Evolutionary conservation across 371 early-diverging fungal genomes (phyloP).

Genomic region (Actinomortierella ambigua): DNA sequence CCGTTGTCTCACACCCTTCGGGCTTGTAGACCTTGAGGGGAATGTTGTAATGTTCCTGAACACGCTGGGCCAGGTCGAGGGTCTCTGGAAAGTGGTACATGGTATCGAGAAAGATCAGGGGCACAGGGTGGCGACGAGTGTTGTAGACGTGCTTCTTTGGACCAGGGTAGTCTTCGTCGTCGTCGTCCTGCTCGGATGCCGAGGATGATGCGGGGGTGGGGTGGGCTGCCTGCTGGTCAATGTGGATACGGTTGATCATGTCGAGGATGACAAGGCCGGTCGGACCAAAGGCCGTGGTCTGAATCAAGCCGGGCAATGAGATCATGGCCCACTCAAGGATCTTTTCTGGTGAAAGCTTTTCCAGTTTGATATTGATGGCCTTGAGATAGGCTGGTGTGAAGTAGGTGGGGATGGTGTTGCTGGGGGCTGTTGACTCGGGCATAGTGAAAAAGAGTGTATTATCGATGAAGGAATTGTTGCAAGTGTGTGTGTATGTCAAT

Average conservation of each 20-base stretch:
- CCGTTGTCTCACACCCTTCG: constrained; percentile 54
- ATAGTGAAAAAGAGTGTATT: too few species aligned
- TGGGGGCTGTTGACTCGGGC: constrained; percentile 35
- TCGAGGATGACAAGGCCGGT: constrained; percentile 84
- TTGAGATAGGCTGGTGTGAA: constrained; percentile 69
- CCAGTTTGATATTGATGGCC: constrained; percentile 66
- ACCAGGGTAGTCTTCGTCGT: constrained; percentile 16
- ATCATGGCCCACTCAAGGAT: constrained; percentile 90
- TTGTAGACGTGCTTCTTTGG: constrained; percentile 39
- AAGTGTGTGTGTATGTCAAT: too few species aligned
- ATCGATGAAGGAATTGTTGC: too few species aligned
- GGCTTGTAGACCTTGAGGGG: constrained; percentile 81
- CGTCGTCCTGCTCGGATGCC: constrained; percentile 37
- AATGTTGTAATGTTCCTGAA: constrained; percentile 70
- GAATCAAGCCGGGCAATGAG: constrained; percentile 80
- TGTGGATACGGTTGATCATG: constrained; percentile 63
- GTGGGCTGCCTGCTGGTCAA: constrained; percentile 50
- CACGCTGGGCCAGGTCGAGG: constrained; percentile 72
- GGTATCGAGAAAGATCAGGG: constrained; percentile 92
- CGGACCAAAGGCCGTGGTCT: constrained; percentile 93
- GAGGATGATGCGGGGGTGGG: constrained; percentile 47
- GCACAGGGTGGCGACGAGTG: constrained; percentile 62
- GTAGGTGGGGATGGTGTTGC: constrained; percentile 13
- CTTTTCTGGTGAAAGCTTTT: constrained; percentile 73
- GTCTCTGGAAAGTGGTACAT: constrained; percentile 93